phyloP scores from a whole-genome alignment of 768 basidiomycete species.

The Ramaria rubella region DNA sequence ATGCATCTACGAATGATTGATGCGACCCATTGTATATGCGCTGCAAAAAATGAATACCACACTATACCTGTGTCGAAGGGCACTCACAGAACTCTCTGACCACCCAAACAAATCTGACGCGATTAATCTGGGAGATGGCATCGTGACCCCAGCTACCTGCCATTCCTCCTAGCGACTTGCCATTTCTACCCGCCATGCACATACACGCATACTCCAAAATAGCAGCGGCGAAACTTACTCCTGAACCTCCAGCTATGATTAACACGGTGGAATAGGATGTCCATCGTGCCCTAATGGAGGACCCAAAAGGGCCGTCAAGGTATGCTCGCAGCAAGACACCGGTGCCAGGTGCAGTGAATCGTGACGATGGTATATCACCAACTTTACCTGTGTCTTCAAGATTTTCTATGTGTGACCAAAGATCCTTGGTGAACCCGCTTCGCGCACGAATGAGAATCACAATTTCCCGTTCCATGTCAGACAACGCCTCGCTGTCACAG shows the following conservation, averaged over 20 bases:
- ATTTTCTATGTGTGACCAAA: slow-evolving; percentile 50
- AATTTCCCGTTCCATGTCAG: slow-evolving; percentile 47
- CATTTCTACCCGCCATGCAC: slow-evolving; percentile 51
- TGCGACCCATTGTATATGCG: slow-evolving; percentile 74
- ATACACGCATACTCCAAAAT: slow-evolving; percentile 59
- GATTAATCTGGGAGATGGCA: slow-evolving; percentile 32
- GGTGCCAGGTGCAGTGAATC: slow-evolving; percentile 24
- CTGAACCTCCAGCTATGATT: slow-evolving; percentile 67
- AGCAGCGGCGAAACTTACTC: slow-evolving; percentile 64
- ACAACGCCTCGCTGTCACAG: slow-evolving; percentile 40
- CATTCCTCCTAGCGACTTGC: slow-evolving; percentile 40
- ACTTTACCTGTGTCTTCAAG: slow-evolving; percentile 27
- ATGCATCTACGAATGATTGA: slow-evolving; percentile 56
- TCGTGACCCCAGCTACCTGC: slow-evolving; percentile 37
- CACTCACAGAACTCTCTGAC: slow-evolving; percentile 66
- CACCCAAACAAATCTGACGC: slow-evolving; percentile 73
- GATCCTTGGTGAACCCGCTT: slow-evolving; percentile 58
- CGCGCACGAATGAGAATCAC: slow-evolving; percentile 64
- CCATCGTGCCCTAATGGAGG: slow-evolving; percentile 53
- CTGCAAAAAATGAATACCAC: slow-evolving; percentile 27
- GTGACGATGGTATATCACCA: slow-evolving; percentile 25
- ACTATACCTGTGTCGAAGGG: background rate
- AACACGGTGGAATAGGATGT: slow-evolving; percentile 49
- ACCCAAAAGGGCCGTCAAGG: slow-evolving; percentile 68
- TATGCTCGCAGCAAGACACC: slow-evolving; percentile 51